Evolutionary conservation across 345 rosid genomes (phyloP).

Genomic region (Kandelia obovata): DNA sequence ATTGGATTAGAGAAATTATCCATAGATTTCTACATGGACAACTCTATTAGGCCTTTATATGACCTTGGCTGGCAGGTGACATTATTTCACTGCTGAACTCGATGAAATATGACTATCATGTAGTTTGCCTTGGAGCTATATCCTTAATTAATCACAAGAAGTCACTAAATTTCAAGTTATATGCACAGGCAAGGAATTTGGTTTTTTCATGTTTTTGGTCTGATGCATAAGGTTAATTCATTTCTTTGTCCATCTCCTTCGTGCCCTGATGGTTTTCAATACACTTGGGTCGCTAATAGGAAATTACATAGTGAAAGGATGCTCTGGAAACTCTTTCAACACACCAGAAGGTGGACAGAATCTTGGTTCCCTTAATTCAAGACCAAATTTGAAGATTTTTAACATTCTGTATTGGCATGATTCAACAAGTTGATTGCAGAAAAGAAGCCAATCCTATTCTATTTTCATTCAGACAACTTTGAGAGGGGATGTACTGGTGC

Average conservation of each 20-base stretch:
- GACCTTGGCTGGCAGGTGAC: neutral
- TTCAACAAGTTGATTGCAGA: neutral
- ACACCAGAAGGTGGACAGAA: neutral
- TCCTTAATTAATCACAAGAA: too few species aligned
- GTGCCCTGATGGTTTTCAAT: neutral
- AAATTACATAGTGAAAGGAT: neutral
- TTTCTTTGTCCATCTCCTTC: neutral
- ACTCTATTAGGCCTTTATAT: neutral
- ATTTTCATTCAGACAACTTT: neutral
- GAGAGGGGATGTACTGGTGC: too few species aligned
- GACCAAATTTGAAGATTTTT: neutral
- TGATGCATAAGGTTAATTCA: neutral
- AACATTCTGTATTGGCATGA: neutral
- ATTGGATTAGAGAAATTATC: neutral
- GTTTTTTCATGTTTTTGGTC: neutral
- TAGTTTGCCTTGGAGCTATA: neutral
- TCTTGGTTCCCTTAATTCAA: neutral
- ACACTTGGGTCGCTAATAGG: too few species aligned
- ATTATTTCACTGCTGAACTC: neutral
- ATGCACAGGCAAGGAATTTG: neutral
- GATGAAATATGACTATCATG: neutral
- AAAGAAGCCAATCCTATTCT: neutral
- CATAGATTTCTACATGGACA: neutral
- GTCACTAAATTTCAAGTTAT: neutral
- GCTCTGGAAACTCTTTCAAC: neutral